Conservation (phyloP, 805 yeast species). For the Schizosaccharomyces japonicus region DNA sequence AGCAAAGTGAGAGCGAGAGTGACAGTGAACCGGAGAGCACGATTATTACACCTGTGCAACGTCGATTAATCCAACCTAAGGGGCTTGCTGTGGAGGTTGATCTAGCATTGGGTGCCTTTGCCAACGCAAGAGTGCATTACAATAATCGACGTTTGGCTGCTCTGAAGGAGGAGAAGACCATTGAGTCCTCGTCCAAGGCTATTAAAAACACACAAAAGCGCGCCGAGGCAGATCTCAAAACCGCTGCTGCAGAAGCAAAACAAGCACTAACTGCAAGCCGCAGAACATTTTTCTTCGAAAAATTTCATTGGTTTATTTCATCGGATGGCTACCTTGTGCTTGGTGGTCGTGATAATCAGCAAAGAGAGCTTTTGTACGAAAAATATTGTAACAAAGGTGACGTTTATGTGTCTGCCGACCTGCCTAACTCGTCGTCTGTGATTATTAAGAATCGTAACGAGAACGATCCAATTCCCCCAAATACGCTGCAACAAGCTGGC, state of each 20-base stretch:
- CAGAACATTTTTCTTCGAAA: constrained; percentile 71
- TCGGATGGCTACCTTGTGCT: constrained; percentile 69
- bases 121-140: constrained; percentile 67
- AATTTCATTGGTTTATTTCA: constrained; percentile 81
- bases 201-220: constrained; percentile 61
- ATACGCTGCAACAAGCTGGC: constrained; percentile 76
- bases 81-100: constrained; percentile 38
- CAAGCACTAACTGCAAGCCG: constrained; percentile 29
- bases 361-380: constrained; percentile 56
- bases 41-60: constrained; percentile 2
- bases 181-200: constrained; percentile 51
- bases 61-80: constrained; percentile 5
- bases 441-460: constrained; percentile 55
- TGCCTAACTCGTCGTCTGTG: constrained; percentile 50
- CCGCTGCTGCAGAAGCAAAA: constrained; percentile 32
- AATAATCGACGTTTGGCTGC: constrained; percentile 52
- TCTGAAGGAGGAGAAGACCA: constrained; percentile 59
- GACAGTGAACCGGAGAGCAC: constrained; percentile 11
- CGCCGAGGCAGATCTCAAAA: constrained; percentile 46
- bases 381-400: constrained; percentile 57
- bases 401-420: constrained; percentile 46
- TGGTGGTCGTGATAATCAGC: constrained; percentile 58
- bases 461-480: constrained; percentile 37
- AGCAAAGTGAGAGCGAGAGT: constrained; percentile 6
- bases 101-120: constrained; percentile 51